Percentiles rank a stretch among this genome's conserved stretches.
phyloP scores from a whole-genome alignment of 495 filamentous ascomycete genomes.

The Talaromyces wortmannii region DNA sequence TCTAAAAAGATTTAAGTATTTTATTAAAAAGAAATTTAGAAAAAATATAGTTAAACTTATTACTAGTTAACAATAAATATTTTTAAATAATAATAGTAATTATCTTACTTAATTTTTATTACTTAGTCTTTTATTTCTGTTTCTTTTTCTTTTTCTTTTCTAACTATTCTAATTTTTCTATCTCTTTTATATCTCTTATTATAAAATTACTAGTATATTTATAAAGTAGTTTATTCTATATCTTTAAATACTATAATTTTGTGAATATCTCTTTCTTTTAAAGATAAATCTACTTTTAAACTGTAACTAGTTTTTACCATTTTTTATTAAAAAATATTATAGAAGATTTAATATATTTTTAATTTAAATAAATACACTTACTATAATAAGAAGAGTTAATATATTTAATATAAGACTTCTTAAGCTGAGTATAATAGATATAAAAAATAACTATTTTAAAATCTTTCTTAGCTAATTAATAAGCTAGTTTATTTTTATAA shows the following conservation, averaged over 20 bases:
- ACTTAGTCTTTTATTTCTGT: neutral
- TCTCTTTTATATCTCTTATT: neutral
- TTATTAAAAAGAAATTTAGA: too few relatives aligned
- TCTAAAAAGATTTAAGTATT: too few relatives aligned
- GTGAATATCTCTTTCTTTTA: neutral
- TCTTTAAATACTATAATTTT: too few relatives aligned
- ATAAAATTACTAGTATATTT: neutral
- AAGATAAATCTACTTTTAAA: neutral
- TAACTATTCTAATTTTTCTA: too few relatives aligned
- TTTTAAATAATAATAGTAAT: conserved; percentile 1
- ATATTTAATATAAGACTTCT: too few relatives aligned
- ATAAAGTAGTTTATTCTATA: neutral
- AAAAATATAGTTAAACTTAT: too few relatives aligned
- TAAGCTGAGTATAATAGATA: too few relatives aligned
- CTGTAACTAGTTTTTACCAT: neutral
- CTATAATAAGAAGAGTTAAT: neutral
- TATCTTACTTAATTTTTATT: neutral
- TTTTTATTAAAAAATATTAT: neutral
- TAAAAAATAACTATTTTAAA: too few relatives aligned
- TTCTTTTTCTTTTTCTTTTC: neutral
- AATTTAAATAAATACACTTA: neutral
- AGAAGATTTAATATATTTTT: neutral
- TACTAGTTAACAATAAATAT: neutral
- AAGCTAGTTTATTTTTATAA: too few relatives aligned
- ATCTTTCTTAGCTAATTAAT: too few relatives aligned